phyloP scores from a whole-genome alignment of 1,284 basidiomycete species.

The Phellinidium pouzarii region DNA sequence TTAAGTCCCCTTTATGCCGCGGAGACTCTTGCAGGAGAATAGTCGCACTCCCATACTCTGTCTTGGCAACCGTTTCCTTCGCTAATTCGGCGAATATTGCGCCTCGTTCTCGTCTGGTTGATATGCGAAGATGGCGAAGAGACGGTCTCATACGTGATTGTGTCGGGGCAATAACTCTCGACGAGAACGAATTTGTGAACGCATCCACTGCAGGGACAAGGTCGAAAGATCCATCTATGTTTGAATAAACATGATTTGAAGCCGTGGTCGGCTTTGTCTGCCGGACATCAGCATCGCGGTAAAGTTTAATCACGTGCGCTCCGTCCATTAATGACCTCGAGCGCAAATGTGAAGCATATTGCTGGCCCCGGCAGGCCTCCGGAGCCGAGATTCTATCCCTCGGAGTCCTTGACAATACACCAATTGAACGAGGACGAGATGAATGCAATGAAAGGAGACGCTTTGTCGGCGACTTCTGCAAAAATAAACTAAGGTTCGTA shows the following conservation, averaged over 20 bases:
- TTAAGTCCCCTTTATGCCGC: not conserved
- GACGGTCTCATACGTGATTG: not conserved
- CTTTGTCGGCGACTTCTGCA: constrained; percentile 12
- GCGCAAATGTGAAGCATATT: not conserved
- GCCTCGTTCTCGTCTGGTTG: not conserved
- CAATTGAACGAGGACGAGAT: constrained; percentile 2
- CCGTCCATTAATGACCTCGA: constrained; percentile 9
- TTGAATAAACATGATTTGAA: not conserved
- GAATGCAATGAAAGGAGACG: constrained; percentile 1
- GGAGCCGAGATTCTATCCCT: not conserved
- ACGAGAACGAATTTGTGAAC: constrained; percentile 16
- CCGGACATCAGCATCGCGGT: not conserved
- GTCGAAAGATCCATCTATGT: not conserved
- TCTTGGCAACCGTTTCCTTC: not conserved
- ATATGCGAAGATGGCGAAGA: constrained; percentile 8
- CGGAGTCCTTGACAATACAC: not conserved
- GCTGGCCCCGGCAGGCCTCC: not conserved
- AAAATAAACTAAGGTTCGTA: constrained; percentile 12
- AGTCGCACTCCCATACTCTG: constrained; percentile 13
- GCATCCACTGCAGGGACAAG: constrained; percentile 12
- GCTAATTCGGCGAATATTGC: not conserved
- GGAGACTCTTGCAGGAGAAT: constrained; percentile 1
- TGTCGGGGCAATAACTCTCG: constrained; percentile 13
- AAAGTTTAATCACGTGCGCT: not conserved
- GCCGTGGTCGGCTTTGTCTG: not conserved